Base-by-base conservation (phyloP, 2,329 filamentous ascomycete genomes). In the Diaporthe citri region DNA sequence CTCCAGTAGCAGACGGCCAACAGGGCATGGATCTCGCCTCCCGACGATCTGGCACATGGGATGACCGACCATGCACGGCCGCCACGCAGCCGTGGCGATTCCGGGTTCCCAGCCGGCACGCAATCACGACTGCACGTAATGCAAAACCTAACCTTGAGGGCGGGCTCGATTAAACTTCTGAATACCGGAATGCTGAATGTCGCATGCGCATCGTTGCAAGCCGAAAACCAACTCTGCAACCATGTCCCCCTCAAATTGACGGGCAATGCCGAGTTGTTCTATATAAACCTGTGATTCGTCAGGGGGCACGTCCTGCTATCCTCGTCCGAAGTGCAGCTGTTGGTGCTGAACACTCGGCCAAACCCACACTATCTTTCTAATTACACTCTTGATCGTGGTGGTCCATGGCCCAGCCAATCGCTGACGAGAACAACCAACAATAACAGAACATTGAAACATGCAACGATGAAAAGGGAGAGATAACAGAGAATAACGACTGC, bases 361-460 rank as follows among this genome's bases (percentile, higher is more conserved):
- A 46, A 52, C 31, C 70, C 57, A 72, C 56, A 15, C 46, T 43
- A 56, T n/a, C n/a, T 15, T 43, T 34, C 28, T 64, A 34, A 64
- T 64, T 64, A 64, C 46, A 43, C 46, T 36, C 46, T 15, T 55
- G 22, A 15, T 43, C 57, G 28, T 72, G 55, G 28, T 72, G 55
- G 51, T 28, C 59, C 70, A 56, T 64, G 39, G 28, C 25, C 25
- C 36, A 56, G 10, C 36, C 71, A 64, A 55, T 62, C 39, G 41
- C 57, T 31, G 17, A 64, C 7, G 25, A n/a, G 48, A 4, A 72
- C 17, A 6, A 13, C 34, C 34, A 64, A 56, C 34, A 72, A 55
- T 22, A 72, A 60, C 20, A 64, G 43, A 64, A 60, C n/a, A 48
- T 55, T 64, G 36, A 64, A 48, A 64, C 57, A 64, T 22, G 52